Evolutionary conservation across 805 yeast species (phyloP), one percentile per base, ranked within the genome.

Genomic region (Yamadazyma paraphyllophila): DNA sequence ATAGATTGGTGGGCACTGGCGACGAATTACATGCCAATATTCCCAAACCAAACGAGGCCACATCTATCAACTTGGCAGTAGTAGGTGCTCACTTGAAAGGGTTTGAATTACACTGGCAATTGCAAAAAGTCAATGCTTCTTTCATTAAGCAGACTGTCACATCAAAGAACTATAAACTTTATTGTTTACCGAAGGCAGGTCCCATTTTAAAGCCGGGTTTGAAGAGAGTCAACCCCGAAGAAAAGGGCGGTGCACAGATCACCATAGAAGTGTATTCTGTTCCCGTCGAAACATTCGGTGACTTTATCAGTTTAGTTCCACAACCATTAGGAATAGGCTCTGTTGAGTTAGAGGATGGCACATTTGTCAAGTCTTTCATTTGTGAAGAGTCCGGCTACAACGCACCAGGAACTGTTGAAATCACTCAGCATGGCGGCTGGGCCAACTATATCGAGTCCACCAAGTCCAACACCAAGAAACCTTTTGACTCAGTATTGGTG

Each of bases 81-180:
- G 98, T 92, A 39, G 99, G 99, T 45, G 97, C 97, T 39, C 99
- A 92, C 62, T 74, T 94, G 54, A 73, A 81, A 45, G 97, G 96
- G 1, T 78, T 89, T 74, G 90, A 90, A 39, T 75, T 92, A 55
- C 90, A 92, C 66, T 91, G 97, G 97, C 99, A 92, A 71, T 74
- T 92, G 50, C 85, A 86, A 56, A 80, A 85, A 62, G 94, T 85
- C 37, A 80, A 83, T 56, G 98, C 98, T 26, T 66, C 80, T 2
- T 80, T 88, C 45, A 59, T 85, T 3, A 72, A 77, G 52, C 73
- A 80, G 24, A 83, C 96, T 6, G 77, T 74, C 33, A 89, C 98
- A 3, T 73, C 96, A 1, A 61, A 76, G 9, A 73, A 81, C 49
- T 92, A 92, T 66, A 79, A 77, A 56, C 69, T 92, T 32, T 92